Evolutionary conservation across 2,329 filamentous ascomycete genomes (phyloP).

Genomic region (Mollisiaceae sp.): DNA sequence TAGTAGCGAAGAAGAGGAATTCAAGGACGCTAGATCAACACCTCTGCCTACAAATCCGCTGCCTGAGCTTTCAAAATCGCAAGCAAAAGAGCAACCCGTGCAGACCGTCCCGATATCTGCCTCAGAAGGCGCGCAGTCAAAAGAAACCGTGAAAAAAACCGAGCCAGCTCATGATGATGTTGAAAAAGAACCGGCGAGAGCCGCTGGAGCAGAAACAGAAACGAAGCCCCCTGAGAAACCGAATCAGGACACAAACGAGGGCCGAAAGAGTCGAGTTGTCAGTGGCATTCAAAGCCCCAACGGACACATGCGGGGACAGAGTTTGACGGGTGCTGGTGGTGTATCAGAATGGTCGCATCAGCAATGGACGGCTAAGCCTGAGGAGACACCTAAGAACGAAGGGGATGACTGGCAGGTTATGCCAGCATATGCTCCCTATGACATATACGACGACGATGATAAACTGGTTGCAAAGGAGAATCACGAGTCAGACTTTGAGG

Average conservation of each 20-base stretch:
- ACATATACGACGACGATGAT: conserved; percentile 95
- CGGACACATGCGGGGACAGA: conserved; percentile 32
- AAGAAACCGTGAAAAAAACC: conserved; percentile 23
- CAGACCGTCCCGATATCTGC: conserved; percentile 3
- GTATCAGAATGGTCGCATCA: conserved; percentile 92
- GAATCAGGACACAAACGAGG: conserved; percentile 13
- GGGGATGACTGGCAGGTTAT: conserved; percentile 90
- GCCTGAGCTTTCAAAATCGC: conserved; percentile 25
- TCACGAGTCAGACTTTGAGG: conserved; percentile 68
- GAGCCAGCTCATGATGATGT: conserved; percentile 17
- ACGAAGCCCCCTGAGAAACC: conserved; percentile 11
- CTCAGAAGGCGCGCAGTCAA: conserved; percentile 11
- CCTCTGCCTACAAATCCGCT: conserved; percentile 33
- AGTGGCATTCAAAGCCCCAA: conserved; percentile 8
- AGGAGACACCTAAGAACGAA: conserved; percentile 58
- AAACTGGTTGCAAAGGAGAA: conserved; percentile 79
- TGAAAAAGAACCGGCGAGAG: conserved; percentile 10
- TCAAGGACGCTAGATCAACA: conserved; percentile 46
- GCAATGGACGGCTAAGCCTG: conserved; percentile 63
- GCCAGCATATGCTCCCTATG: conserved; percentile 90
- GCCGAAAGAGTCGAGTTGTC: not conserved
- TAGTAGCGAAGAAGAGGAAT: conserved; percentile 49
- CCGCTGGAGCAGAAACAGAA: conserved; percentile 17
- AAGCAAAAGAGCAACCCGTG: conserved; percentile 8
- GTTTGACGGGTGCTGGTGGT: conserved; percentile 31